A percentile compares a stretch with the other conserved stretches of the same genome.
Evolutionary conservation across 148 eudicot genomes (phyloP).

Genomic region (Diospyros lotus): DNA sequence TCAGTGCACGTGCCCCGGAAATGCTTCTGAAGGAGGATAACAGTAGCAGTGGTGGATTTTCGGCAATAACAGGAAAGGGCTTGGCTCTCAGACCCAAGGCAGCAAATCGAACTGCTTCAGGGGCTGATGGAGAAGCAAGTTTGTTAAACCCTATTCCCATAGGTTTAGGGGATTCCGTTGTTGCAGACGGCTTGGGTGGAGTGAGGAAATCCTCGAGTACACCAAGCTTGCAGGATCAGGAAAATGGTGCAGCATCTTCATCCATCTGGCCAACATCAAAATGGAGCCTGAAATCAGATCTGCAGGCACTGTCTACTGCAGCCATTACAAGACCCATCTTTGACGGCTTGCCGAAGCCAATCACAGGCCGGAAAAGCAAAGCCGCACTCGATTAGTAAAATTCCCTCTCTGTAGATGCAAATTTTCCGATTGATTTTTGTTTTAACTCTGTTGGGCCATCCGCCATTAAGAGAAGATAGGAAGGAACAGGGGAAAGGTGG

Average conservation of each 20-base stretch:
- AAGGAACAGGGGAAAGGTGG: no score
- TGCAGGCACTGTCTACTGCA: slow-evolving; percentile 62
- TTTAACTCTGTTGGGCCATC: neutral
- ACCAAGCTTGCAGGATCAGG: slow-evolving; percentile 65
- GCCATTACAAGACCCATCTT: slow-evolving; percentile 69
- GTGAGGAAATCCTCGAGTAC: slow-evolving; percentile 88
- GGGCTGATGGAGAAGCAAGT: slow-evolving; percentile 41
- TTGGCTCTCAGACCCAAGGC: slow-evolving; percentile 84
- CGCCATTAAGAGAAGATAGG: neutral
- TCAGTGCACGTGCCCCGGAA: slow-evolving; percentile 49
- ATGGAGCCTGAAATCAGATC: slow-evolving; percentile 77
- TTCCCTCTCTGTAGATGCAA: neutral
- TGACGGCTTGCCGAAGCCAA: slow-evolving; percentile 80
- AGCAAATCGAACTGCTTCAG: slow-evolving; percentile 47
- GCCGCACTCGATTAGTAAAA: slow-evolving; percentile 72
- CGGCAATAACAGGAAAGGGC: slow-evolving; percentile 69
- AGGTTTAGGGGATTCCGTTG: slow-evolving; percentile 39
- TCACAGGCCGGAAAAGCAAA: slow-evolving; percentile 56
- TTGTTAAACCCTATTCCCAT: slow-evolving; percentile 26
- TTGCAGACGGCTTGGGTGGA: slow-evolving; percentile 35
- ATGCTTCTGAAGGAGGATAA: slow-evolving; percentile 70
- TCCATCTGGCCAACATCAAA: slow-evolving; percentile 63
- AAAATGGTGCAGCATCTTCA: slow-evolving; percentile 28
- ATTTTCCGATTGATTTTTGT: slow-evolving; percentile 6
- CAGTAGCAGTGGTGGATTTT: slow-evolving; percentile 51